These are phyloP conservation scores for Backusella tarrabulga DNA, from an alignment of 192 early-diverging fungal species.

Conservation along the genomic window DNA sequence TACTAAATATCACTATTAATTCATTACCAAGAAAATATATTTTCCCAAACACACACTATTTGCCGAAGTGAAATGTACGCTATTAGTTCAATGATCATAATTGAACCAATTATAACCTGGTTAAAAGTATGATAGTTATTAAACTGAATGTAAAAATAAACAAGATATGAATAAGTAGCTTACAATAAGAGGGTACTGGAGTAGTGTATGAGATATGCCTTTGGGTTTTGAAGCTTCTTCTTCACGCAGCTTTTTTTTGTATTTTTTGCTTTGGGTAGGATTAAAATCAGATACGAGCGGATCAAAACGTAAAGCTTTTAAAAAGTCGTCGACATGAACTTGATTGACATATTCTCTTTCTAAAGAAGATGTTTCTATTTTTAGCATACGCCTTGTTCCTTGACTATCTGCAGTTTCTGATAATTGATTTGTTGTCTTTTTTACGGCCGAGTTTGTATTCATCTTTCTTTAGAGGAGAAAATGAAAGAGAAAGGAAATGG, in stretches of 20 bases:
- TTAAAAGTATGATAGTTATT: not conserved
- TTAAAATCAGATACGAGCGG: conserved; percentile 37
- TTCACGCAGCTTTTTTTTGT: not conserved
- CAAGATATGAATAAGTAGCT: not conserved
- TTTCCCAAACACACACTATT: conserved; percentile 65
- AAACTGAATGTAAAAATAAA: not conserved
- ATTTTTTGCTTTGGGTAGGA: conserved; percentile 44
- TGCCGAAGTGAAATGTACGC: conserved; percentile 58
- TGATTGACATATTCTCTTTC: conserved; percentile 38
- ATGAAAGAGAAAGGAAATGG: not conserved
- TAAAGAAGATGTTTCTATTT: not conserved
- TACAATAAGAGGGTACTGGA: conserved; percentile 56
- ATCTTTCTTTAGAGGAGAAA: not conserved
- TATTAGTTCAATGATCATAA: conserved; percentile 59
- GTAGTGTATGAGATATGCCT: conserved; percentile 43
- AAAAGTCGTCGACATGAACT: conserved; percentile 45
- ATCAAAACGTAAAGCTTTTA: conserved; percentile 42
- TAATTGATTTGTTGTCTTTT: conserved; percentile 11
- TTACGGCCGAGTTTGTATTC: not conserved
- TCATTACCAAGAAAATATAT: conserved; percentile 52
- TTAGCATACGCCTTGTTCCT: not conserved
- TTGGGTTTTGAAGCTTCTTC: conserved; percentile 19
- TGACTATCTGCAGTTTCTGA: not conserved
- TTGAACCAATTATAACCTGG: conserved; percentile 51
- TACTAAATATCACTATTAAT: too few relatives aligned